These are phyloP conservation scores for Colletotrichum lindemuthianum DNA, from an alignment of 2,329 filamentous ascomycete species.

Conservation along the genomic window DNA sequence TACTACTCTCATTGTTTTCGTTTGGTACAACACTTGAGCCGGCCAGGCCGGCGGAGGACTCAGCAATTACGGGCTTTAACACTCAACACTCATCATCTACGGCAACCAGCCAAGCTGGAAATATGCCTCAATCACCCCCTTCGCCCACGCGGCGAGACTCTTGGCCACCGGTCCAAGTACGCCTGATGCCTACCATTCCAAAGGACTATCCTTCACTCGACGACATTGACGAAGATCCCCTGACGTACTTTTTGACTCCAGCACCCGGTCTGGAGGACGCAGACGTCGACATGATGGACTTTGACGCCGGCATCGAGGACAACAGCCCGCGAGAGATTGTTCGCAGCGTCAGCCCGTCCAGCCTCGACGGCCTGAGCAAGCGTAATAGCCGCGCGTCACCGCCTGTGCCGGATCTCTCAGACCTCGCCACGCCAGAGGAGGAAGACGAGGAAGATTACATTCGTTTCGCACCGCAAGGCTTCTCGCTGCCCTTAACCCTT, in stretches of 20 bases:
- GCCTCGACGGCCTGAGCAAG: slow-evolving; percentile 61
- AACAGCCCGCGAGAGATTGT: slow-evolving; percentile 56
- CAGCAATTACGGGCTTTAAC: slow-evolving; percentile 19
- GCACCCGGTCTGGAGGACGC: slow-evolving; percentile 53
- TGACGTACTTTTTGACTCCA: slow-evolving; percentile 67
- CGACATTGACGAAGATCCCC: slow-evolving; percentile 62
- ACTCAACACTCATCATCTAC: slow-evolving; percentile 1
- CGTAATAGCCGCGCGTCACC: slow-evolving; percentile 47
- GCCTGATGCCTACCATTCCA: slow-evolving; percentile 54
- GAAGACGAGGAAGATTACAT: slow-evolving; percentile 63
- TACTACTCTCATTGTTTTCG: slow-evolving; percentile 9
- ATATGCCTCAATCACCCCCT: slow-evolving; percentile 47
- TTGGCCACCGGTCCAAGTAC: slow-evolving; percentile 63
- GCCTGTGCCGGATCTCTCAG: slow-evolving; percentile 50
- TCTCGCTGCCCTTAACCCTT: slow-evolving; percentile 53
- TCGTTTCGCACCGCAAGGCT: slow-evolving; percentile 54
- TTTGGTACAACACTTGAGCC: slow-evolving; percentile 35
- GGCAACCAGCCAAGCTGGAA: not conserved
- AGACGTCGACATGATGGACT: slow-evolving; percentile 58
- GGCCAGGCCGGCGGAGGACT: slow-evolving; percentile 35
- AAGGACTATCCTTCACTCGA: slow-evolving; percentile 57
- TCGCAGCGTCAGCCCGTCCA: slow-evolving; percentile 67
- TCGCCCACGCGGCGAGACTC: slow-evolving; percentile 54
- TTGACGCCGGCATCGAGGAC: slow-evolving; percentile 68
- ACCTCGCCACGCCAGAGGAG: slow-evolving; percentile 55